Evolutionary conservation across 371 early-diverging fungal genomes (phyloP).

Genomic region (Apophysomyces variabilis): DNA sequence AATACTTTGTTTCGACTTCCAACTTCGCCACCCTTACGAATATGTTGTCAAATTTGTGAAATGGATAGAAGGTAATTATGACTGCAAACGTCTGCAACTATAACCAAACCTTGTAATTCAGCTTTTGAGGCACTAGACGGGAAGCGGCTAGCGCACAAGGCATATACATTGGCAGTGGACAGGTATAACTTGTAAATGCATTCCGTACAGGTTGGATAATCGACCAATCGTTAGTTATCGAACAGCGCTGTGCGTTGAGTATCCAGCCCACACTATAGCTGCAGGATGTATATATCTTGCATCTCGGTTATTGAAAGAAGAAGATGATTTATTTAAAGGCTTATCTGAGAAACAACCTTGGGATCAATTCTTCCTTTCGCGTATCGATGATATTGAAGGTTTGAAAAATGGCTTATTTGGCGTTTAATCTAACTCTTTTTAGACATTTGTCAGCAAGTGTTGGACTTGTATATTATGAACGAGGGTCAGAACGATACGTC

Average conservation of each 20-base stretch:
- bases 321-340: constrained; percentile 28
- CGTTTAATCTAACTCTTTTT: not conserved
- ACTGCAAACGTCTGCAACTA: not conserved
- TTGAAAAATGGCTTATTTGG: constrained; percentile 10
- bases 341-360: constrained; percentile 35
- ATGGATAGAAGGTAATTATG: constrained; percentile 55
- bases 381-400: constrained; percentile 63
- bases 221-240: constrained; percentile 48
- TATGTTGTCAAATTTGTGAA: constrained; percentile 68
- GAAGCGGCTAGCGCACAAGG: constrained; percentile 51
- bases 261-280: constrained; percentile 68
- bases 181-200: constrained; percentile 34
- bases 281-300: constrained; percentile 68
- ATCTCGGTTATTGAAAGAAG: constrained; percentile 42
- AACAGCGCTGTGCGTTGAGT: constrained; percentile 61
- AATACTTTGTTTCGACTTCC: constrained; percentile 68
- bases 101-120: not conserved
- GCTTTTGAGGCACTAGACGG: constrained; percentile 42
- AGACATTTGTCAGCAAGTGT: constrained; percentile 66
- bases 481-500: constrained; percentile 39
- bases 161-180: constrained; percentile 58
- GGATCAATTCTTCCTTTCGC: constrained; percentile 52
- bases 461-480: constrained; percentile 55
- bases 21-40: constrained; percentile 63
- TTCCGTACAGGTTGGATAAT: constrained; percentile 16